Conservation (phyloP, 768 basidiomycete genomes). For the Russula sp. region DNA sequence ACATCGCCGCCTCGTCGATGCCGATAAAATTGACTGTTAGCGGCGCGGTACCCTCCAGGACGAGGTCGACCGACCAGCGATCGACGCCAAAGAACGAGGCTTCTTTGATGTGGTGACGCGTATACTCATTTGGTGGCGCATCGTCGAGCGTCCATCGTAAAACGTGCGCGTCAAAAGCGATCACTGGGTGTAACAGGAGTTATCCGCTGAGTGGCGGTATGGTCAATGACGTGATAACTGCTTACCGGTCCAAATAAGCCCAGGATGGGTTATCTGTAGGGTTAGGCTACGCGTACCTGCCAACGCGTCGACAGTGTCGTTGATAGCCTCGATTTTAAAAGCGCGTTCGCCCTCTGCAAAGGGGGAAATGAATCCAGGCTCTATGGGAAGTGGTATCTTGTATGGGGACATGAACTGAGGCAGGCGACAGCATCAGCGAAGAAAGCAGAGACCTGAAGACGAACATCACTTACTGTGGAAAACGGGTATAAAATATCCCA, state of each 20-base stretch:
- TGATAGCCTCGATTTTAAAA: constrained; percentile 51
- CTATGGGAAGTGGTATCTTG: constrained; percentile 58
- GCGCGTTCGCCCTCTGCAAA: constrained; percentile 25
- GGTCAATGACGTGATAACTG: constrained; percentile 1
- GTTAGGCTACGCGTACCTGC: constrained; percentile 65
- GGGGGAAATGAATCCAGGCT: constrained; percentile 28
- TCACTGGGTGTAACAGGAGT: constrained; percentile 37
- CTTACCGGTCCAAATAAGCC: constrained; percentile 79
- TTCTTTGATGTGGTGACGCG: constrained; percentile 87
- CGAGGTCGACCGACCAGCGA: constrained; percentile 65
- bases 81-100: constrained; percentile 78
- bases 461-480: constrained; percentile 45
- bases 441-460: background rate
- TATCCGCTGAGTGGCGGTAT: background rate
- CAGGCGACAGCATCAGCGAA: background rate
- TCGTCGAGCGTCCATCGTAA: constrained; percentile 76
- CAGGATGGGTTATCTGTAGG: constrained; percentile 66
- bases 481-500: constrained; percentile 88
- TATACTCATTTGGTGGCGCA: constrained; percentile 65
- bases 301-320: constrained; percentile 45
- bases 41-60: constrained; percentile 37
- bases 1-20: constrained; percentile 77
- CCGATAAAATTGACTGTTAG: constrained; percentile 64
- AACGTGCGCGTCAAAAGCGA: constrained; percentile 90
- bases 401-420: constrained; percentile 76